Conservation (phyloP, 768 basidiomycete species). For the Pisolithus microcarpus region DNA sequence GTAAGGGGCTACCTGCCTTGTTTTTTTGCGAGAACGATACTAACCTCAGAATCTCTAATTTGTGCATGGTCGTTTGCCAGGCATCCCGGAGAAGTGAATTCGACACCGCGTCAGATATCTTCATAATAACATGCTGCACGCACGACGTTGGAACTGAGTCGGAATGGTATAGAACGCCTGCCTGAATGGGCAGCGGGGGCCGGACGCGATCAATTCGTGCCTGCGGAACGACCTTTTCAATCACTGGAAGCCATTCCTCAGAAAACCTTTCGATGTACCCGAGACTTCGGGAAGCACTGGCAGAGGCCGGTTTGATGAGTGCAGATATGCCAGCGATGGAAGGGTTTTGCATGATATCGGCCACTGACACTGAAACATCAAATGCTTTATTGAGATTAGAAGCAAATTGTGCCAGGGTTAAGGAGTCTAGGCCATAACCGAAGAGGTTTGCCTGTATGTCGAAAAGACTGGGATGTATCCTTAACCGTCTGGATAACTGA, state of each 20-base stretch:
- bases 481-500: constrained; percentile 20
- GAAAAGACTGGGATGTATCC: constrained; percentile 10
- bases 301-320: constrained; percentile 6
- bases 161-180: constrained; percentile 40
- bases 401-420: constrained; percentile 19
- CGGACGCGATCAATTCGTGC: constrained; percentile 19
- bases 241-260: constrained; percentile 12
- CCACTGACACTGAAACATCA: constrained; percentile 14
- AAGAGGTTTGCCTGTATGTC: constrained; percentile 24
- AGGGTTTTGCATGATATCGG: constrained; percentile 24
- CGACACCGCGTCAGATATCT: constrained; percentile 16
- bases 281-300: background rate
- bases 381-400: constrained; percentile 17
- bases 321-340: constrained; percentile 16
- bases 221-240: constrained; percentile 1
- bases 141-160: constrained; percentile 32
- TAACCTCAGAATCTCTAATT: constrained; percentile 24
- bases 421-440: constrained; percentile 28
- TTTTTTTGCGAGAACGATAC: background rate
- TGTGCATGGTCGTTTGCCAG: constrained; percentile 27
- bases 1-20: background rate
- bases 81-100: constrained; percentile 22
- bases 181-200: constrained; percentile 41
- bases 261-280: constrained; percentile 12
- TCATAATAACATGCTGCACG: constrained; percentile 38